phyloP scores from a whole-genome alignment of 2,329 filamentous ascomycete species.

The Stachybotrys chlorohalonatus region DNA sequence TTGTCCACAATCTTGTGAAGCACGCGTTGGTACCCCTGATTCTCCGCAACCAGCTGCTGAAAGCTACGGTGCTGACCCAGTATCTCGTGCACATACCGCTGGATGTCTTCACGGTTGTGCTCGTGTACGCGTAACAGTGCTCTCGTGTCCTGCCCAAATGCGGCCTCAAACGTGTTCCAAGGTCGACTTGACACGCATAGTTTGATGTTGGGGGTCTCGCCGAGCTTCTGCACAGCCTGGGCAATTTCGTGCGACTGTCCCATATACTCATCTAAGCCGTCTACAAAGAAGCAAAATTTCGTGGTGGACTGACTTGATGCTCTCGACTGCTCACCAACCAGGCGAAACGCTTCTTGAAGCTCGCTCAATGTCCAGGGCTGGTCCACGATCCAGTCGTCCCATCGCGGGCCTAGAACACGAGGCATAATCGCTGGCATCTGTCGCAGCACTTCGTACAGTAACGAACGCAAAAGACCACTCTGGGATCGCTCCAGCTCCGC shows the following conservation, averaged over 20 bases:
- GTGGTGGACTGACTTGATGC: no score
- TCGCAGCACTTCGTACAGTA: not conserved
- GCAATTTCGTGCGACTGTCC: not conserved
- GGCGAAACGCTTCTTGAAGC: not conserved
- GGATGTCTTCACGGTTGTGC: not conserved
- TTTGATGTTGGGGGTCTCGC: not conserved
- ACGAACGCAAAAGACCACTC: not conserved
- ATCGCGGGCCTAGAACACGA: not conserved
- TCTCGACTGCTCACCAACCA: not conserved
- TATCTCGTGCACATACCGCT: not conserved
- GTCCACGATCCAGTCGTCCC: not conserved
- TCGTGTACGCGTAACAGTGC: not conserved
- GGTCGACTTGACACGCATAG: slow-evolving; percentile 1
- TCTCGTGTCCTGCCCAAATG: not conserved
- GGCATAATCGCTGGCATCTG: not conserved
- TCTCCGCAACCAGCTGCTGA: not conserved
- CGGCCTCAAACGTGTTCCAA: not conserved
- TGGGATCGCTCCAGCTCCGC: not conserved
- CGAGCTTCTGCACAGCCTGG: not conserved
- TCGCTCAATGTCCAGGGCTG: not conserved
- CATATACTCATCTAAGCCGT: slow-evolving; percentile 1
- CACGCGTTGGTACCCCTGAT: not conserved
- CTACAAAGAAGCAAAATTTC: slow-evolving; percentile 5
- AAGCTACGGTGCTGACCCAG: not conserved
- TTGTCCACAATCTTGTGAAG: not conserved